Percentiles rank a stretch among this genome's conserved stretches.
phyloP scores from a whole-genome alignment of 2,329 filamentous ascomycete genomes.

The Sordariomycetes sp. region DNA sequence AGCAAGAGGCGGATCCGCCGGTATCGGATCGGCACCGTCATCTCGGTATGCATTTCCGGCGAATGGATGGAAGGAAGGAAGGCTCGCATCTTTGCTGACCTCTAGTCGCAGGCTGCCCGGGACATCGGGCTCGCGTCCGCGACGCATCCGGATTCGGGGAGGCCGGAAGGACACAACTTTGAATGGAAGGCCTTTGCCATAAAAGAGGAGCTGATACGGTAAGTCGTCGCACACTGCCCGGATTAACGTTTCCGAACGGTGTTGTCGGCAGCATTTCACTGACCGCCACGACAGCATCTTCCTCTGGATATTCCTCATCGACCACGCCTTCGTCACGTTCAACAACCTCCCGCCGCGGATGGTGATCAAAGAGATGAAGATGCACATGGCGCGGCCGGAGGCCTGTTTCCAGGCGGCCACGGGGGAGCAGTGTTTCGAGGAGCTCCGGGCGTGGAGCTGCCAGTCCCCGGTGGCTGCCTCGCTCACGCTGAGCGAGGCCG shows the following conservation, averaged over 20 bases:
- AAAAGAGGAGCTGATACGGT: constrained; percentile 22
- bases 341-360: constrained; percentile 28
- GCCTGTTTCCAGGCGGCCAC: constrained; percentile 23
- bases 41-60: constrained; percentile 17
- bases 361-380: constrained; percentile 25
- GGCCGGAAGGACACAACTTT: constrained; percentile 15
- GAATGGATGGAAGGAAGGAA: not conserved
- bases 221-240: not conserved
- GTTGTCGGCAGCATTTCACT: not conserved
- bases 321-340: constrained; percentile 27
- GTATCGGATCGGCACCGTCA: constrained; percentile 20
- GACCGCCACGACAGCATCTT: constrained; percentile 12
- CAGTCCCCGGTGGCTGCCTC: constrained; percentile 13
- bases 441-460: constrained; percentile 15
- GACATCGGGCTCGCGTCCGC: constrained; percentile 18
- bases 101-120: constrained; percentile 13
- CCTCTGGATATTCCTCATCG: constrained; percentile 23
- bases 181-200: constrained; percentile 20
- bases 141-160: constrained; percentile 15
- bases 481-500: constrained; percentile 12
- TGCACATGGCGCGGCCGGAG: constrained; percentile 21
- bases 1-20: constrained; percentile 22
- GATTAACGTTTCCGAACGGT: not conserved
- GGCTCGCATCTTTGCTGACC: not conserved
- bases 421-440: constrained; percentile 18